Conservation (phyloP, 441 rosid species). For the Jatropha multifida region DNA sequence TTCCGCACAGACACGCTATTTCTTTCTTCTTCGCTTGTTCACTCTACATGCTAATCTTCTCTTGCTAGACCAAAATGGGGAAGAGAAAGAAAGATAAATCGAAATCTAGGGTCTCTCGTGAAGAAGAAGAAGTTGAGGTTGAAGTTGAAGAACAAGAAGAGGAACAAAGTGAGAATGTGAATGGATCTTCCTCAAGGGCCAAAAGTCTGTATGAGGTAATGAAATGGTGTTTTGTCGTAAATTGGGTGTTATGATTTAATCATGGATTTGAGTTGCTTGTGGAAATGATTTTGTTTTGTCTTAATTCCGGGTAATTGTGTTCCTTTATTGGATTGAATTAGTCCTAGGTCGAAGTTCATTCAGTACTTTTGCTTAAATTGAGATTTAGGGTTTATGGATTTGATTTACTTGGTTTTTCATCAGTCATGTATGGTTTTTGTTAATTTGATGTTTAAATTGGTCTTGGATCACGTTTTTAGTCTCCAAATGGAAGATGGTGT, state of each 20-base stretch:
- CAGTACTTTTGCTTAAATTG: background rate
- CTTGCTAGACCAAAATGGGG: constrained; percentile 45
- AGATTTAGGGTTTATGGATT: background rate
- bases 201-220: constrained; percentile 68
- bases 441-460: background rate
- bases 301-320: background rate
- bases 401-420: background rate
- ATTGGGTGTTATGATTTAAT: background rate
- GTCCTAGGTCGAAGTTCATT: background rate
- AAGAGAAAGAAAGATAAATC: constrained; percentile 41
- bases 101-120: constrained; percentile 56
- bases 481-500: background rate
- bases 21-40: background rate
- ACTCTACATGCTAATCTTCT: background rate
- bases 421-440: background rate
- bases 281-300: background rate
- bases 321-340: background rate
- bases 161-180: constrained; percentile 28
- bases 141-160: constrained; percentile 30
- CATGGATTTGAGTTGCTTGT: background rate
- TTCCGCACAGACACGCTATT: background rate
- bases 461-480: background rate
- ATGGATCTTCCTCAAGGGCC: constrained; percentile 29
- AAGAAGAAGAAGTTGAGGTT: constrained; percentile 41
- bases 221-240: background rate